Conservation (phyloP, 345 rosid genomes). For the Eucalyptus tenuipes region DNA sequence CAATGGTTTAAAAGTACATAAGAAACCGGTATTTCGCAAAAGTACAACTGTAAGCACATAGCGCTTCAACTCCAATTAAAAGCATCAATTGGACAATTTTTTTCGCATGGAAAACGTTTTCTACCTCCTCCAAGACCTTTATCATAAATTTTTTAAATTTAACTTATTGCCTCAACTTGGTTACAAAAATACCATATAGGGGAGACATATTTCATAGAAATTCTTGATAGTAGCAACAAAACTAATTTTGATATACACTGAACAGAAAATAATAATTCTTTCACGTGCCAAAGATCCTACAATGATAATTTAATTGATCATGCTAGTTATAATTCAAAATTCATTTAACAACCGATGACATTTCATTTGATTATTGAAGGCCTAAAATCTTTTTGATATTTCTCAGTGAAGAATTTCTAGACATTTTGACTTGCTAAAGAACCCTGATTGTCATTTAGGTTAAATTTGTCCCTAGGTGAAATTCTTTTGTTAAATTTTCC, state of each 20-base stretch:
- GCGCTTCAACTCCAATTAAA: background rate
- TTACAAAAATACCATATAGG: background rate
- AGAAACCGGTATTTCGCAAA: background rate
- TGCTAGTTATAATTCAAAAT: background rate
- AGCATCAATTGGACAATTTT: background rate
- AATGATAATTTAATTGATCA: background rate
- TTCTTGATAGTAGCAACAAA: background rate
- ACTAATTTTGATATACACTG: background rate
- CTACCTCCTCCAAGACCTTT: background rate
- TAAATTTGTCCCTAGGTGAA: background rate
- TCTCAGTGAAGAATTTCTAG: no score
- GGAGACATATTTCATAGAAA: background rate
- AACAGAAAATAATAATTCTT: background rate
- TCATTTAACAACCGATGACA: background rate
- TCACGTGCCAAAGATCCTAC: background rate
- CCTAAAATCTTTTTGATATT: background rate
- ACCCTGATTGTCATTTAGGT: no score
- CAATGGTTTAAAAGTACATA: background rate
- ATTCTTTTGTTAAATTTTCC: no score
- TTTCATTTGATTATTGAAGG: background rate
- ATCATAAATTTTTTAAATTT: background rate
- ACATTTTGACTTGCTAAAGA: background rate
- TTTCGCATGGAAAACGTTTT: background rate
- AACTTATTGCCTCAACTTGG: background rate
- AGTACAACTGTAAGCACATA: background rate